Evolutionary conservation across 1,284 basidiomycete species (phyloP).

Genomic region (Pseudomicrostroma phylloplanum): DNA sequence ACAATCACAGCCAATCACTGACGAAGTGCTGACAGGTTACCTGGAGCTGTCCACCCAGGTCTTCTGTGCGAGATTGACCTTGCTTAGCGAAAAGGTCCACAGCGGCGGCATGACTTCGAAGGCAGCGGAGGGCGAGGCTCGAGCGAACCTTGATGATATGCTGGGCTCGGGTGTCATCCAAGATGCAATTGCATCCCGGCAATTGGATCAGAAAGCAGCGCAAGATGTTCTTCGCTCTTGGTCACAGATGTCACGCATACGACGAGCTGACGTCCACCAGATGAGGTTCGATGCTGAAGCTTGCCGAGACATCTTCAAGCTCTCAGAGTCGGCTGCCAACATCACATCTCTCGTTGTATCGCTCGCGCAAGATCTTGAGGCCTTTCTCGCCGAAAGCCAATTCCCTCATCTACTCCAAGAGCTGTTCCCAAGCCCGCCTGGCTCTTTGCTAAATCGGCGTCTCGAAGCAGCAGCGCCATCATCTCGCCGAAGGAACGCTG

Average conservation of each 20-base stretch:
- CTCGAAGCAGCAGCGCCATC: too few species aligned
- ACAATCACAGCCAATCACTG: constrained; percentile 19
- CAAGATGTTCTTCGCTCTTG: background rate
- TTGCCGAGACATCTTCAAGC: background rate
- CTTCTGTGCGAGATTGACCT: constrained; percentile 8
- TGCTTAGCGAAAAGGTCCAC: background rate
- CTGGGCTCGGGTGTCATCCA: background rate
- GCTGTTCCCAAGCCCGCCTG: too few species aligned
- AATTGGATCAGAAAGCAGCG: too few species aligned
- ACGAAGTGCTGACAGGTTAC: constrained; percentile 28
- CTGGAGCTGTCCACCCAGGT: constrained; percentile 41
- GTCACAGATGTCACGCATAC: background rate
- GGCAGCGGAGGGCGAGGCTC: background rate
- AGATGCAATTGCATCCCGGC: background rate
- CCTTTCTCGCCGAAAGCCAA: too few species aligned
- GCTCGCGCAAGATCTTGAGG: too few species aligned
- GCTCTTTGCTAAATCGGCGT: too few species aligned
- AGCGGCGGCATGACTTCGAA: background rate
- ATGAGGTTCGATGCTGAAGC: background rate
- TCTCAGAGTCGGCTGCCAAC: background rate
- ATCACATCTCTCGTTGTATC: background rate
- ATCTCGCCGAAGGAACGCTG: too few species aligned
- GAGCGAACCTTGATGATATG: background rate
- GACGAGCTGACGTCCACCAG: background rate
- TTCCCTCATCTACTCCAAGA: too few species aligned